phyloP scores from a whole-genome alignment of 768 basidiomycete species.

The Terana coerulea region DNA sequence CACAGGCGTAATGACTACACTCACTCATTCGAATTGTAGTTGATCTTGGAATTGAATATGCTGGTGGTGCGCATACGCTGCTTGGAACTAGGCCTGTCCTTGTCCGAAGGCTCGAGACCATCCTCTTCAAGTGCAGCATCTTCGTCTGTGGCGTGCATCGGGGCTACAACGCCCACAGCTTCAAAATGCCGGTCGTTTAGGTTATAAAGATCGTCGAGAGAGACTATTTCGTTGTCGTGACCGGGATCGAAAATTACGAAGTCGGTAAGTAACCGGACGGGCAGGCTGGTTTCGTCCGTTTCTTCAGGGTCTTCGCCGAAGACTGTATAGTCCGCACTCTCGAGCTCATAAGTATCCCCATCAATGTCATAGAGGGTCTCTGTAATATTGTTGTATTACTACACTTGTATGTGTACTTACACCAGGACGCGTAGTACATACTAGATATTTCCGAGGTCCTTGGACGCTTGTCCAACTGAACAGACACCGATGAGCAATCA shows the following conservation, averaged over 20 bases:
- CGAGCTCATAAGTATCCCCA: conserved; percentile 10
- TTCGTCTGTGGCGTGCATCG: conserved; percentile 50
- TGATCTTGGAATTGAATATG: conserved; percentile 46
- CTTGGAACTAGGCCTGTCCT: conserved; percentile 14
- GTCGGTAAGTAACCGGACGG: conserved; percentile 50
- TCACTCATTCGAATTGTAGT: conserved; percentile 49
- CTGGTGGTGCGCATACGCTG: conserved; percentile 40
- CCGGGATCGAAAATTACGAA: conserved; percentile 61
- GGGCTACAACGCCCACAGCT: conserved; percentile 51
- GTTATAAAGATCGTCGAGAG: conserved; percentile 33
- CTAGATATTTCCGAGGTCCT: background rate
- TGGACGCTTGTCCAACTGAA: conserved; percentile 11
- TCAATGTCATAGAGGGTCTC: conserved; percentile 2
- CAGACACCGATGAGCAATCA: background rate
- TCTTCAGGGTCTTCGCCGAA: conserved; percentile 26
- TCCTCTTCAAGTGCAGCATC: conserved; percentile 61
- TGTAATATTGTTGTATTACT: background rate
- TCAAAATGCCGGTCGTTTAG: conserved; percentile 35
- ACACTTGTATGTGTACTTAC: background rate
- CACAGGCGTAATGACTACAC: conserved; percentile 25
- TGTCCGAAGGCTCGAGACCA: conserved; percentile 28
- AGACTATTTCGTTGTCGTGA: conserved; percentile 41
- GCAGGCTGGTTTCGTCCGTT: conserved; percentile 37
- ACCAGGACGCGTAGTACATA: background rate
- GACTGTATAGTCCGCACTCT: conserved; percentile 18